phyloP scores from a whole-genome alignment of 169 alveolate species.

The Plasmodium berghei region DNA sequence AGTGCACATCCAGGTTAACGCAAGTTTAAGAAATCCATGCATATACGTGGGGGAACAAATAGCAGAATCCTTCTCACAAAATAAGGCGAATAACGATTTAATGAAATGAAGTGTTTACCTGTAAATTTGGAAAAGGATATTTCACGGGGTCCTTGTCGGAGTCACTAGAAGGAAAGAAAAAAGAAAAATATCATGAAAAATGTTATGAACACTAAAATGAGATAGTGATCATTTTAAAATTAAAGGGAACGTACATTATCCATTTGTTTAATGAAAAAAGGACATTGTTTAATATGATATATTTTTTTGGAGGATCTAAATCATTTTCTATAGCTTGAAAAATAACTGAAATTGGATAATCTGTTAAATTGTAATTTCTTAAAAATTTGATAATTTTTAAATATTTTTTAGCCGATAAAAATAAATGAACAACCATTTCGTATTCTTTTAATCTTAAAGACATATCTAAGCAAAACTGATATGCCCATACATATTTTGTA shows the following conservation, averaged over 20 bases:
- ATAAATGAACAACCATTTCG: slow-evolving; percentile 64
- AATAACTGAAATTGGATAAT: slow-evolving; percentile 62
- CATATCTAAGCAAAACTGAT: slow-evolving; percentile 61
- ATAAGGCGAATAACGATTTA: background rate
- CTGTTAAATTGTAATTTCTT: slow-evolving; percentile 37
- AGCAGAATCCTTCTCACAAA: background rate
- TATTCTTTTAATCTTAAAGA: slow-evolving; percentile 60
- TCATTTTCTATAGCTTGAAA: slow-evolving; percentile 76
- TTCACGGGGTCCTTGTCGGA: slow-evolving; percentile 35
- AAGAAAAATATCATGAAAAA: background rate
- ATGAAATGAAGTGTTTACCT: slow-evolving; percentile 1
- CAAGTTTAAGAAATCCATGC: background rate
- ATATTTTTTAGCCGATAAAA: slow-evolving; percentile 33
- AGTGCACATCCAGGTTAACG: background rate
- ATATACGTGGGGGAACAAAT: background rate
- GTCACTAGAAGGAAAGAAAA: slow-evolving; percentile 19
- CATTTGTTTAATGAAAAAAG: slow-evolving; percentile 23
- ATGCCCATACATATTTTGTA: slow-evolving; percentile 56
- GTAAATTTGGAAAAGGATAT: slow-evolving; percentile 55
- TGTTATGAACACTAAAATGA: background rate
- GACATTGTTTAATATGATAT: slow-evolving; percentile 39
- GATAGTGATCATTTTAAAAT: no score
- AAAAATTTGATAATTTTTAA: slow-evolving; percentile 37
- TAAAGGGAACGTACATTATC: slow-evolving; percentile 22
- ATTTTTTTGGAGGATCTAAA: slow-evolving; percentile 47